Conservation (phyloP, 2,329 filamentous ascomycete species). For the Rugonectria rugulosa region DNA sequence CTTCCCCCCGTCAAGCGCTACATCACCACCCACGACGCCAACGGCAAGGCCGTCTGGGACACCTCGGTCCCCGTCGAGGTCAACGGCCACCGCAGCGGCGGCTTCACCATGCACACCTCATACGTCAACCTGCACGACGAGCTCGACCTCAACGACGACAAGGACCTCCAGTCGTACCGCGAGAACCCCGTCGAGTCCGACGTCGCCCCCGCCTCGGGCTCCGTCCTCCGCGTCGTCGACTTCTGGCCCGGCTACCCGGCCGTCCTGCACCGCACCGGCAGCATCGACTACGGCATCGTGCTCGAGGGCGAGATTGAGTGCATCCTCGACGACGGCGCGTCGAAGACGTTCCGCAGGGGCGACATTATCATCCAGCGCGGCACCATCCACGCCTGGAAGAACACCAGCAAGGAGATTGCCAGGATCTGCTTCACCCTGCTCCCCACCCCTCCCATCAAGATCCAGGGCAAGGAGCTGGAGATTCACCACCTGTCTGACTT, state of each 20-base stretch:
- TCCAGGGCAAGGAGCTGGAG: constrained; percentile 30
- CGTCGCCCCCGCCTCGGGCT: constrained; percentile 27
- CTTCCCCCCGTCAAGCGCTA: constrained; percentile 29
- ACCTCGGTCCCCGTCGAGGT: constrained; percentile 24
- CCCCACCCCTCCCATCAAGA: constrained; percentile 27
- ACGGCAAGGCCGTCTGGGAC: constrained; percentile 31
- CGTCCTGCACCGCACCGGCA: constrained; percentile 34
- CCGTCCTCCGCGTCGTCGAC: constrained; percentile 30
- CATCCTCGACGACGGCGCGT: constrained; percentile 30
- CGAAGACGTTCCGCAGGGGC: constrained; percentile 26
- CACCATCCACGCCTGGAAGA: constrained; percentile 37
- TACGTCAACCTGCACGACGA: constrained; percentile 27
- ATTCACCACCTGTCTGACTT: constrained; percentile 33
- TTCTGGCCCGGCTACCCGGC: constrained; percentile 31
- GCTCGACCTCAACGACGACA: constrained; percentile 22
- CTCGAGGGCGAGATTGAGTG: constrained; percentile 34
- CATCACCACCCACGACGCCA: constrained; percentile 32
- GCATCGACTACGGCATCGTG: constrained; percentile 33
- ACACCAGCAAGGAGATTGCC: constrained; percentile 25
- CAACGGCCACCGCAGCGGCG: constrained; percentile 22
- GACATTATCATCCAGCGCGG: constrained; percentile 36
- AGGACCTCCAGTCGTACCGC: constrained; percentile 27
- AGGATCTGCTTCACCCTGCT: constrained; percentile 34
- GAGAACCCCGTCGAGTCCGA: constrained; percentile 28
- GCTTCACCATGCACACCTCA: constrained; percentile 31